Evolutionary conservation across 805 yeast genomes (phyloP).

Genomic region (Candida pseudoglaebosa): DNA sequence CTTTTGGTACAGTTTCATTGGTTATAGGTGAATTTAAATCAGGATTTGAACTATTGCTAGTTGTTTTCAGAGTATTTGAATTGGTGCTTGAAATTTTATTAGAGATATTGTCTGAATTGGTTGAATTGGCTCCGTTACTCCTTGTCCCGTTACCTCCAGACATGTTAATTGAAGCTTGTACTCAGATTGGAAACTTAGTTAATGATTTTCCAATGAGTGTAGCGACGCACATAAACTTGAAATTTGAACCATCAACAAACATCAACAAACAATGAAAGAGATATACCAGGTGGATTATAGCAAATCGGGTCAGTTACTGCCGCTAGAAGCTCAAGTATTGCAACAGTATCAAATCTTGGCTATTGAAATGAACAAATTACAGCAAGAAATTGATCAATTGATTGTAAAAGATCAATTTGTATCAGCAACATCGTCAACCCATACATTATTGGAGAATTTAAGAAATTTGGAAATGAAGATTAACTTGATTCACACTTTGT

Average conservation of each 20-base stretch:
- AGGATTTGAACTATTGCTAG: too few species aligned
- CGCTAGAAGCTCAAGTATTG: constrained; percentile 32
- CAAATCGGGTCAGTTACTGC: constrained; percentile 15
- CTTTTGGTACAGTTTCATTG: constrained; percentile 13
- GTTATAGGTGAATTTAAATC: constrained; percentile 6
- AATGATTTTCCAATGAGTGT: too few species aligned
- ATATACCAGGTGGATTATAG: constrained; percentile 2
- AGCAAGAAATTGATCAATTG: constrained; percentile 30
- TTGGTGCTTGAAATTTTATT: background rate
- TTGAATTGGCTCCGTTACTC: too few species aligned
- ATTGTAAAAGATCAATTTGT: constrained; percentile 11
- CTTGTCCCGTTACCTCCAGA: too few species aligned
- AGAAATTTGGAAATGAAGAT: constrained; percentile 60
- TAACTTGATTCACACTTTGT: constrained; percentile 59
- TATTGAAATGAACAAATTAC: constrained; percentile 24
- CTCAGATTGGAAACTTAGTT: too few species aligned
- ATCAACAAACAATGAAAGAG: too few species aligned
- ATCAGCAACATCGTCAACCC: constrained; percentile 20
- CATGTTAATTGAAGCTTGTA: too few species aligned
- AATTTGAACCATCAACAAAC: too few species aligned
- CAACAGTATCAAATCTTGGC: constrained; percentile 37
- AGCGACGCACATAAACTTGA: too few species aligned
- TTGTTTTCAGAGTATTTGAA: too few species aligned
- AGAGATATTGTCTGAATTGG: too few species aligned
- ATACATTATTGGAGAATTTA: constrained; percentile 42